phyloP scores from a whole-genome alignment of 169 alveolate species.

The Cryptosporidium muris region DNA sequence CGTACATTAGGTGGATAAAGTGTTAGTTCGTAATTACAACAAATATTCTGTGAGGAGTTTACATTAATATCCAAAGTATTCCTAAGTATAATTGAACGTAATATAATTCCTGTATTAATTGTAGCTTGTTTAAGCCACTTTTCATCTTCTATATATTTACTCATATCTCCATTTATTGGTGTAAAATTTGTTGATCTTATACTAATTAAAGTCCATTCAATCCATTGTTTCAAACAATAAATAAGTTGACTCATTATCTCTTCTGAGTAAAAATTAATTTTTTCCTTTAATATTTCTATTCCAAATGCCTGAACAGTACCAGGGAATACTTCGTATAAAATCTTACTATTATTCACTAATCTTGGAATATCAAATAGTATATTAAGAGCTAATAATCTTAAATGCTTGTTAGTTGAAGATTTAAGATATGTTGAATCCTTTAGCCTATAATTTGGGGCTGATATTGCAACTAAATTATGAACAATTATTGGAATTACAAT shows the following conservation, averaged over 20 bases:
- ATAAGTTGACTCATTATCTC: conserved; percentile 5
- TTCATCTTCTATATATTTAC: no score
- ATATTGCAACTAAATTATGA: conserved; percentile 12
- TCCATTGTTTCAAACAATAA: conserved; percentile 26
- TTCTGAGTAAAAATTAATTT: background rate
- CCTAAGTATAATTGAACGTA: background rate
- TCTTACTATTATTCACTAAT: background rate
- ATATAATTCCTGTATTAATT: conserved; percentile 35
- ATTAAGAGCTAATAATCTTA: background rate
- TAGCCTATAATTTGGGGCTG: conserved; percentile 5
- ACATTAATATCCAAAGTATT: conserved; percentile 9
- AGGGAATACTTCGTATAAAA: conserved; percentile 24
- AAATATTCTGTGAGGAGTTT: background rate
- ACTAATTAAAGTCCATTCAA: background rate
- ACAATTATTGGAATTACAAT: conserved; percentile 40
- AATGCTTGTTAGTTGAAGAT: background rate
- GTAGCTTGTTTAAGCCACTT: background rate
- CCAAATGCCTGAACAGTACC: conserved; percentile 43
- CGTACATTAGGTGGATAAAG: background rate
- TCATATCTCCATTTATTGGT: no score
- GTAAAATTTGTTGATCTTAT: no score
- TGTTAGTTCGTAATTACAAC: background rate
- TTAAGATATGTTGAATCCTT: background rate
- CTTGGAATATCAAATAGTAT: conserved; percentile 32
- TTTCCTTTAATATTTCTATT: conserved; percentile 5